Evolutionary conservation across 2,329 filamentous ascomycete species (phyloP), one percentile per base, ranked within the genome.

Genomic region (Arthrobotrys conoides): DNA sequence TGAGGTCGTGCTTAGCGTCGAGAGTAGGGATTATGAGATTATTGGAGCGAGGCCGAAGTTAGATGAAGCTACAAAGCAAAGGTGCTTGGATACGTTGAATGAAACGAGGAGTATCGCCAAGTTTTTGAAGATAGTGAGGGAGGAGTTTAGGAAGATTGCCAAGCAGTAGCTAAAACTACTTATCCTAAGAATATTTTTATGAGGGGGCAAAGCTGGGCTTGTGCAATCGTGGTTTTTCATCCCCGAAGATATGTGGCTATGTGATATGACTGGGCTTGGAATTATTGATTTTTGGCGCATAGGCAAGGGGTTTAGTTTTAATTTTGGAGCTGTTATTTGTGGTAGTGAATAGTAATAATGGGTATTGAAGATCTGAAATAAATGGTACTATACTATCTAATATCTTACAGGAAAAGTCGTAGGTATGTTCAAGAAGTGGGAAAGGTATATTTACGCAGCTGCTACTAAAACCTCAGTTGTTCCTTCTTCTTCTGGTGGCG

Each of bases 1-100:
- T 14, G 96, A 92, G 91, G 98, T 99, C 83, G 95, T 98, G 86
- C 87, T 99, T 72, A 91, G 92, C 81, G 97, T 92, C 55, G 90
- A 90, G 41, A 90, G 89, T 80, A 88, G 92, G 77, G 94, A 97
- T 82, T 98, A 97, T 84, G 92, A 93, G 80, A 91, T 98, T 44
- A 88, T 90, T 76, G 91, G 93, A 81, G 92, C 91, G 82, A 88
- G 92, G 83, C 96, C 96, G 12, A 95, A 93, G 85, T 86, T 97
- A 80, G 92, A 96, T 83, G 87, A 88, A 79, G 92, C 94, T 80
- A 91, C 91, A 81, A 89, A 96, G 51, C 92, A 96, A 69, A 88
- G 88, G 83, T 91, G 96, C 59, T 84, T 94, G 70, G 92, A 96
- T 80, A 88, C 88, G 83, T 87, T 97, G 73, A 97, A 97, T 83